These are phyloP conservation scores for Pluteus cervinus DNA, from an alignment of 768 basidiomycete species.

Conservation along the genomic window DNA sequence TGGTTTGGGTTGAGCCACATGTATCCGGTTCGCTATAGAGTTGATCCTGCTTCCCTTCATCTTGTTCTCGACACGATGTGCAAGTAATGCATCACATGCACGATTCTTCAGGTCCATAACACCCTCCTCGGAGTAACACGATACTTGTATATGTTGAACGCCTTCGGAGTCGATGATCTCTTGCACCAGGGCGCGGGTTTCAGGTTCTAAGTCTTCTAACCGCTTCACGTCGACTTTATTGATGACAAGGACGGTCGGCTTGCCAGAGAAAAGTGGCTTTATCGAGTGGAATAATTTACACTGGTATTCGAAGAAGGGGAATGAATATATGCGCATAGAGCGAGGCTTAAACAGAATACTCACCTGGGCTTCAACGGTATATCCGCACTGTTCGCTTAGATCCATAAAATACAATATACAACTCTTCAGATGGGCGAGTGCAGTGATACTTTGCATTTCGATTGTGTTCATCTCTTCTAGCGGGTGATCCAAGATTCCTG, in stretches of 20 bases:
- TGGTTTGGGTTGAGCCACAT: slow-evolving; percentile 87
- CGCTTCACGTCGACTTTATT: slow-evolving; percentile 97
- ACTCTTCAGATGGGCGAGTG: slow-evolving; percentile 90
- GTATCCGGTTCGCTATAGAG: slow-evolving; percentile 89
- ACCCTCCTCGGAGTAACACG: slow-evolving; percentile 95
- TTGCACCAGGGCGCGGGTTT: slow-evolving; percentile 75
- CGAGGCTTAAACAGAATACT: slow-evolving; percentile 1
- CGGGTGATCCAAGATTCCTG: slow-evolving; percentile 95
- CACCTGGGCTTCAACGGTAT: slow-evolving; percentile 93
- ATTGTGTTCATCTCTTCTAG: slow-evolving; percentile 99
- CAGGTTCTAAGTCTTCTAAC: slow-evolving; percentile 74
- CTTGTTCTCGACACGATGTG: slow-evolving; percentile 91
- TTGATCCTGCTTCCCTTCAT: slow-evolving; percentile 93
- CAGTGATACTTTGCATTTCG: slow-evolving; percentile 99
- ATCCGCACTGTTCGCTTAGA: slow-evolving; percentile 96
- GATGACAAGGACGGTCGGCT: slow-evolving; percentile 90
- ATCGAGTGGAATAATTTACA: slow-evolving; percentile 99
- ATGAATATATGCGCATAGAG: slow-evolving; percentile 4
- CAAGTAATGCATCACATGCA: slow-evolving; percentile 92
- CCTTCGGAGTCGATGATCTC: slow-evolving; percentile 76
- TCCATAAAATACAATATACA: slow-evolving; percentile 99
- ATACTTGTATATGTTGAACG: slow-evolving; percentile 76
- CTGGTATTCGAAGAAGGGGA: slow-evolving; percentile 29
- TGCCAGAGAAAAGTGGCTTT: slow-evolving; percentile 92
- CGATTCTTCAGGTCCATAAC: slow-evolving; percentile 96